Evolutionary conservation across 345 rosid species (phyloP).

Genomic region (Xanthoceras sorbifolium): DNA sequence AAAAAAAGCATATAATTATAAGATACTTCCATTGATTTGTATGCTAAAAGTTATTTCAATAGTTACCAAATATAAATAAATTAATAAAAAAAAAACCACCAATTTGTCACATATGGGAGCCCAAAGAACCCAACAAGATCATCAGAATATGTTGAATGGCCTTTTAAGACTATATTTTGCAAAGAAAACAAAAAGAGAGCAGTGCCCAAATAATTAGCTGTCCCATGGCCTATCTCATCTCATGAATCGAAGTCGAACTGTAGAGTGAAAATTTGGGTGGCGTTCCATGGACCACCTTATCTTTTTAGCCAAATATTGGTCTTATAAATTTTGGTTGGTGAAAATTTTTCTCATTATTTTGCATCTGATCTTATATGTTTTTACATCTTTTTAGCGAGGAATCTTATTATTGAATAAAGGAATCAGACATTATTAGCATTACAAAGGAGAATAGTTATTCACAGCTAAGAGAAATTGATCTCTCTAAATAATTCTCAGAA

Average conservation of each 20-base stretch:
- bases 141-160: background rate
- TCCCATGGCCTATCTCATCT: slow-evolving; percentile 7
- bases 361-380: background rate
- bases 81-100: background rate
- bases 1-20: too few relatives aligned
- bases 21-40: too few relatives aligned
- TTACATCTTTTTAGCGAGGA: background rate
- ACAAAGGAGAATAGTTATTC: background rate
- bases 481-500: too few relatives aligned
- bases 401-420: background rate
- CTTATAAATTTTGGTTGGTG: background rate
- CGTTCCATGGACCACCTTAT: slow-evolving; percentile 21
- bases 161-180: too few relatives aligned
- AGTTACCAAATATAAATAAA: background rate
- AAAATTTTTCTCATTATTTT: background rate
- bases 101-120: background rate
- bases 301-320: slow-evolving; percentile 2
- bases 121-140: background rate
- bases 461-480: too few relatives aligned
- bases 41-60: too few relatives aligned
- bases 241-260: too few relatives aligned
- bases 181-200: background rate
- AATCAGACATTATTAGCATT: background rate
- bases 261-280: background rate
- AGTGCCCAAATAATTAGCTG: slow-evolving; percentile 10